phyloP scores from a whole-genome alignment of 2,329 filamentous ascomycete genomes.

The Epichloe elymi region DNA sequence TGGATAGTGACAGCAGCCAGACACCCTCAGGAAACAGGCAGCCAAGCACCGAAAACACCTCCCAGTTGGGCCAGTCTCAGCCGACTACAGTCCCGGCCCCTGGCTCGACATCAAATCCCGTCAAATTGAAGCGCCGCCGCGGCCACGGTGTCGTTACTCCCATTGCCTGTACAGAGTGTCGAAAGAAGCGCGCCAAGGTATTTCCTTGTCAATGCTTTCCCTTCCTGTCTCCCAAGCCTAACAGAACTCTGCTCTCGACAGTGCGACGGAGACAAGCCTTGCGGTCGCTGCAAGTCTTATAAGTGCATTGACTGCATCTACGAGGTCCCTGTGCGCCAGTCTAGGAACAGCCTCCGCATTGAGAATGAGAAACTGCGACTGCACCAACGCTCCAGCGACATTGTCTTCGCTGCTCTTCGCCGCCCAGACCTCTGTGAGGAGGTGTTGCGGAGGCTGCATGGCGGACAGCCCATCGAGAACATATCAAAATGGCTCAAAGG shows the following conservation, averaged over 20 bases:
- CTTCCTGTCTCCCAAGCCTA: no score
- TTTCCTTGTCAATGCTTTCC: slow-evolving; percentile 4
- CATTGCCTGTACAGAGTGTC: slow-evolving; percentile 46
- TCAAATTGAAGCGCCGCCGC: slow-evolving; percentile 30
- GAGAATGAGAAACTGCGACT: slow-evolving; percentile 44
- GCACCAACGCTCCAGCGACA: slow-evolving; percentile 38
- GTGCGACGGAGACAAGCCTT: slow-evolving; percentile 46
- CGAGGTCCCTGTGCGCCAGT: slow-evolving; percentile 47
- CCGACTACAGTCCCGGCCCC: not conserved
- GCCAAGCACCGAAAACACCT: no score
- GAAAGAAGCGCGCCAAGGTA: slow-evolving; percentile 48
- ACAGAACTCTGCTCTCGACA: no score
- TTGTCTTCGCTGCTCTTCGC: slow-evolving; percentile 38
- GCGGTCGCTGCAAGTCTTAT: slow-evolving; percentile 39
- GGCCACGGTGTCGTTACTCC: slow-evolving; percentile 42
- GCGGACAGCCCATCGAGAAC: slow-evolving; percentile 37
- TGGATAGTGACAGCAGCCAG: no score
- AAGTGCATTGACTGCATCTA: slow-evolving; percentile 42
- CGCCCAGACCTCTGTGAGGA: slow-evolving; percentile 38
- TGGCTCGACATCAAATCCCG: not conserved
- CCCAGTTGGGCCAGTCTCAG: no score
- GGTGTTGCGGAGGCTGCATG: slow-evolving; percentile 36
- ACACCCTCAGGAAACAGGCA: no score
- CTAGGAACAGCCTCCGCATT: slow-evolving; percentile 44
- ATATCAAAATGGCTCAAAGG: slow-evolving; percentile 40